phyloP scores from a whole-genome alignment of 768 basidiomycete species.

The Mycena vitilis region DNA sequence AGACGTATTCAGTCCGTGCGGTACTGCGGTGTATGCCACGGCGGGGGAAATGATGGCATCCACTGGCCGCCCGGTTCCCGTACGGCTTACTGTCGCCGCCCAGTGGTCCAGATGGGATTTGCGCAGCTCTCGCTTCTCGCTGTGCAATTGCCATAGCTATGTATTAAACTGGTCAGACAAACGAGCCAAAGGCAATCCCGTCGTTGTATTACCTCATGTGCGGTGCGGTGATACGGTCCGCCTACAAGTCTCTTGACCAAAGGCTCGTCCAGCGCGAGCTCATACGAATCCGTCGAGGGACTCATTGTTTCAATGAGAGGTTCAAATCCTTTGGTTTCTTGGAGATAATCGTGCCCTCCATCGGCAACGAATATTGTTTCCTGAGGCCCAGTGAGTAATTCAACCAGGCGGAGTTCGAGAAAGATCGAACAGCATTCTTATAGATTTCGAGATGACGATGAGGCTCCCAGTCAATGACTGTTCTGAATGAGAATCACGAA shows the following conservation, averaged over 20 bases:
- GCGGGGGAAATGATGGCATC: conserved; percentile 79
- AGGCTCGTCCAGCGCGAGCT: conserved; percentile 51
- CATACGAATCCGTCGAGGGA: conserved; percentile 44
- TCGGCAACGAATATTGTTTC: conserved; percentile 65
- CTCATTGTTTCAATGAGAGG: conserved; percentile 68
- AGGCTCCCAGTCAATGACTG: conserved; percentile 76
- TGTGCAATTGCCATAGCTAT: conserved; percentile 74
- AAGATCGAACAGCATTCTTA: conserved; percentile 50
- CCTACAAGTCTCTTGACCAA: conserved; percentile 60
- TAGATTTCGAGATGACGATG: conserved; percentile 65
- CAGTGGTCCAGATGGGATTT: conserved; percentile 72
- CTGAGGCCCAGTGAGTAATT: conserved; percentile 39
- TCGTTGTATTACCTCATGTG: conserved; percentile 52
- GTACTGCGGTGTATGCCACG: conserved; percentile 69
- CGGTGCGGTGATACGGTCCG: conserved; percentile 50
- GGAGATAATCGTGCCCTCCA: conserved; percentile 59
- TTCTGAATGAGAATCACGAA: background rate
- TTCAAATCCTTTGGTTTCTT: conserved; percentile 62
- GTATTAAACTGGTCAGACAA: conserved; percentile 43
- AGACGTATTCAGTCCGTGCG: conserved; percentile 70
- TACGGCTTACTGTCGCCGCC: conserved; percentile 61
- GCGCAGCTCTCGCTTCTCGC: conserved; percentile 61
- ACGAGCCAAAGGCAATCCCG: background rate
- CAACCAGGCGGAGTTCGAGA: background rate
- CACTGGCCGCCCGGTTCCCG: conserved; percentile 75